These are phyloP conservation scores for Mycosphaerella sp. DNA, from an alignment of 2,329 filamentous ascomycete species.

Conservation along the genomic window DNA sequence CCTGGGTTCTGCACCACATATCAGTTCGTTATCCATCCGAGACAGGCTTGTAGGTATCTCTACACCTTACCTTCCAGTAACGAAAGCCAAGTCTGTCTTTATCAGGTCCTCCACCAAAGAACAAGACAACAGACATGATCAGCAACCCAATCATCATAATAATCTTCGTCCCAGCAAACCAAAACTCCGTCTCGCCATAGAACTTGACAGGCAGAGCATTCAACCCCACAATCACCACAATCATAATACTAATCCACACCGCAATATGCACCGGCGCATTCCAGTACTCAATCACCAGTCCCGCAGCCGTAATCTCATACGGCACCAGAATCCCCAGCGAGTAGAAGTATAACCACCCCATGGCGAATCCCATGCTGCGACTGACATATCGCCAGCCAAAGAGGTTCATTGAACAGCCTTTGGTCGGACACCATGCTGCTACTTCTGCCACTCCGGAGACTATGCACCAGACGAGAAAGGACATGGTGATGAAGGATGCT, in stretches of 20 bases:
- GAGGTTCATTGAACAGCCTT: slow-evolving; percentile 47
- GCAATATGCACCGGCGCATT: slow-evolving; percentile 36
- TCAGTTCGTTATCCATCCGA: neutral
- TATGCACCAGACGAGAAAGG: slow-evolving; percentile 39
- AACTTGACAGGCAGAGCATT: slow-evolving; percentile 46
- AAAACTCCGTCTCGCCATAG: slow-evolving; percentile 46
- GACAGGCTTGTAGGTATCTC: no score
- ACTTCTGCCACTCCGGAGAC: slow-evolving; percentile 52
- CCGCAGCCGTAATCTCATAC: slow-evolving; percentile 36
- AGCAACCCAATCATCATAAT: slow-evolving; percentile 48
- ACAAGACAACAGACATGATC: slow-evolving; percentile 49
- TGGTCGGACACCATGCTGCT: slow-evolving; percentile 53
- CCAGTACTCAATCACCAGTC: slow-evolving; percentile 35
- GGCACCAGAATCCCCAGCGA: slow-evolving; percentile 37
- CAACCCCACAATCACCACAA: slow-evolving; percentile 39
- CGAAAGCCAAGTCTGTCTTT: slow-evolving; percentile 47
- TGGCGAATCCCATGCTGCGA: slow-evolving; percentile 41
- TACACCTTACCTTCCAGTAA: slow-evolving; percentile 23
- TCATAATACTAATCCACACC: slow-evolving; percentile 36
- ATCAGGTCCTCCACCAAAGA: slow-evolving; percentile 51
- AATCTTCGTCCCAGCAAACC: slow-evolving; percentile 44
- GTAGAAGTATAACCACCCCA: slow-evolving; percentile 42
- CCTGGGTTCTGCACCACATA: slow-evolving; percentile 38
- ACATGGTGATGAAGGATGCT: slow-evolving; percentile 38
- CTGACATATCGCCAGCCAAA: slow-evolving; percentile 43